phyloP scores from a whole-genome alignment of 2,329 filamentous ascomycete species.

The Alternaria postmessia region DNA sequence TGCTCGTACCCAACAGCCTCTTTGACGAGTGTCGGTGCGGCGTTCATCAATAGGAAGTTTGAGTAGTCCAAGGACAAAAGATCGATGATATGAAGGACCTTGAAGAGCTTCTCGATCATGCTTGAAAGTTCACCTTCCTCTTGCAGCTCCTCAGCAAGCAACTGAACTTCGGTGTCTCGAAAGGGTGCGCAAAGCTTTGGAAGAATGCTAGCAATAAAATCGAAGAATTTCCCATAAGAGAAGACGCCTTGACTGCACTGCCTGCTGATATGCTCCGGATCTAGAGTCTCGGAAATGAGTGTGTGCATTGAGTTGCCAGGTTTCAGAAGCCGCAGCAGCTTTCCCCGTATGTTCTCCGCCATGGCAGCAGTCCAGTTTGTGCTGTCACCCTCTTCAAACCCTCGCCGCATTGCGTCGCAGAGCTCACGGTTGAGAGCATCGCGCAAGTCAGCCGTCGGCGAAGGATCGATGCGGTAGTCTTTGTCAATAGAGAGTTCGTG shows the following conservation, averaged over 20 bases:
- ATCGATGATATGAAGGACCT: slow-evolving; percentile 78
- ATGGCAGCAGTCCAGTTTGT: slow-evolving; percentile 75
- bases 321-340: slow-evolving; percentile 75
- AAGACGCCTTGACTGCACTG: slow-evolving; percentile 77
- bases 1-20: slow-evolving; percentile 77
- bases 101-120: slow-evolving; percentile 78
- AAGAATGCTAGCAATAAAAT: slow-evolving; percentile 76
- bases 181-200: slow-evolving; percentile 83
- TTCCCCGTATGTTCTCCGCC: slow-evolving; percentile 73
- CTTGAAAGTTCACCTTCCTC: slow-evolving; percentile 61
- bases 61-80: slow-evolving; percentile 81
- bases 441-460: slow-evolving; percentile 64
- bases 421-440: slow-evolving; percentile 67
- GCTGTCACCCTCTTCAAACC: slow-evolving; percentile 70
- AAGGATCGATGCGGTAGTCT: slow-evolving; percentile 73
- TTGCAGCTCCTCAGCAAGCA: slow-evolving; percentile 67
- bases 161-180: slow-evolving; percentile 78
- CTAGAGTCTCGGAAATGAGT: slow-evolving; percentile 77
- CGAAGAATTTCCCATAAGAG: slow-evolving; percentile 82
- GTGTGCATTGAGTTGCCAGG: slow-evolving; percentile 76
- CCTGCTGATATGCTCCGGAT: slow-evolving; percentile 72
- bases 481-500: slow-evolving; percentile 83
- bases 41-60: slow-evolving; percentile 78
- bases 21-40: slow-evolving; percentile 74
- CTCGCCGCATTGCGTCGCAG: slow-evolving; percentile 67